Evolutionary conservation across 139 green algal genomes (phyloP).

Genomic region (Chlorella vulgaris): DNA sequence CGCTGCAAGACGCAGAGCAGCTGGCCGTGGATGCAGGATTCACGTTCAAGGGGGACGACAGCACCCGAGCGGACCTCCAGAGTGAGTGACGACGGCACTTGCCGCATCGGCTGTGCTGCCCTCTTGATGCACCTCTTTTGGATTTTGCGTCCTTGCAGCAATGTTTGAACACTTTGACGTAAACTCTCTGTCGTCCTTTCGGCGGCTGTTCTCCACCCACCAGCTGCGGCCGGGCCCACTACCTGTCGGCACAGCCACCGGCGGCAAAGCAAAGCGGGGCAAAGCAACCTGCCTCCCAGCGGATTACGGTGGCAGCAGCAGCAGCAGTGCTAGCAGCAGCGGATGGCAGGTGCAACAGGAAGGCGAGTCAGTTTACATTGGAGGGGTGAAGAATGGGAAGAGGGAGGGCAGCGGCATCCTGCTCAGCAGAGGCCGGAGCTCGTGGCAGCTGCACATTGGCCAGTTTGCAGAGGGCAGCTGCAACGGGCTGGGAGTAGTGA

Average conservation of each 20-base stretch:
- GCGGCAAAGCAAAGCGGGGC: not conserved
- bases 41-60: not conserved
- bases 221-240: not conserved
- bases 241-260: not conserved
- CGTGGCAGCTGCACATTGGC: not conserved
- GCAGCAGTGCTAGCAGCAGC: not conserved
- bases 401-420: conserved; percentile 11
- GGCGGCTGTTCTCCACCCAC: not conserved
- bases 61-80: not conserved
- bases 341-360: not conserved
- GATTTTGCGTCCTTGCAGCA: not conserved
- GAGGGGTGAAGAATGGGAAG: conserved; percentile 7
- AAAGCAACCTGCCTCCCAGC: not conserved
- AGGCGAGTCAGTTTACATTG: not conserved
- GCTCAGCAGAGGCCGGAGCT: not conserved
- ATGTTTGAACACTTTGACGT: conserved; percentile 24
- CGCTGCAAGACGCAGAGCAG: conserved; percentile 23
- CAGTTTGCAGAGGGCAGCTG: conserved; percentile 6
- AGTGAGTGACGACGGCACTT: not conserved
- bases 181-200: conserved; percentile 18
- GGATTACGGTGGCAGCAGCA: not conserved
- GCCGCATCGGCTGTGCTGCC: too few relatives aligned
- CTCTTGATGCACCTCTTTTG: too few relatives aligned
- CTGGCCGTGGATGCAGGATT: conserved; percentile 16
- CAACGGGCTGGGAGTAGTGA: conserved; percentile 15